A percentile compares a stretch with the other conserved stretches of the same genome.
Evolutionary conservation across 192 early-diverging fungal genomes (phyloP).

Genomic region (Backusella mclennaniae): DNA sequence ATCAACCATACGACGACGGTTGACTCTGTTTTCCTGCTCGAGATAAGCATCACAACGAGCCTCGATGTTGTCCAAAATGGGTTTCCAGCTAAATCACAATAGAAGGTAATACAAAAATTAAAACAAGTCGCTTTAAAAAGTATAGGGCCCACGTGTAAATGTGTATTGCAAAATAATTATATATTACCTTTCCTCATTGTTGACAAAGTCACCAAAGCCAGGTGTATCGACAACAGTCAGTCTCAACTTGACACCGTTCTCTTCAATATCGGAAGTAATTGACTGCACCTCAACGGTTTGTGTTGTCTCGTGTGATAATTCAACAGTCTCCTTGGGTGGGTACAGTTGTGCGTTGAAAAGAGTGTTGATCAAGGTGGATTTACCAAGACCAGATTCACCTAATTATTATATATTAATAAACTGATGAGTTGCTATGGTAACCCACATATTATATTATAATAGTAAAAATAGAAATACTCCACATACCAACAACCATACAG

Average conservation of each 20-base stretch:
- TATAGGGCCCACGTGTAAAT: conserved; percentile 1
- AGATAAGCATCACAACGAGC: conserved; percentile 92
- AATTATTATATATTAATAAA: background rate
- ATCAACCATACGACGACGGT: conserved; percentile 87
- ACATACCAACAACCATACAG: conserved; percentile 88
- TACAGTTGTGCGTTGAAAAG: conserved; percentile 90
- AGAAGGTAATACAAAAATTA: conserved; percentile 8
- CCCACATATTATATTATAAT: too few species aligned
- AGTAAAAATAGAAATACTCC: background rate
- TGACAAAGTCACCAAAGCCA: conserved; percentile 98
- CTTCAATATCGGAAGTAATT: conserved; percentile 90
- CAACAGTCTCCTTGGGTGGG: conserved; percentile 68
- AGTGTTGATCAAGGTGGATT: conserved; percentile 98
- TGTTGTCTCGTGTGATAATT: conserved; percentile 61
- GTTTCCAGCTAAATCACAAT: conserved; percentile 79
- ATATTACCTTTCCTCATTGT: conserved; percentile 90
- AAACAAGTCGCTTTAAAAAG: background rate
- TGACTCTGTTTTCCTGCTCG: conserved; percentile 91
- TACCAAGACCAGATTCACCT: conserved; percentile 90
- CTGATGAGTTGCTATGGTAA: background rate
- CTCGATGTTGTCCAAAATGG: conserved; percentile 95
- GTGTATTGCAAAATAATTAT: too few species aligned
- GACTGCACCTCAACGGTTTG: conserved; percentile 82
- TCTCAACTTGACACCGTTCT: conserved; percentile 92
- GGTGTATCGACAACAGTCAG: conserved; percentile 98